These are phyloP conservation scores for Eucalyptus camaldulensis DNA, from an alignment of 345 rosid genomes.

Conservation along the genomic window DNA sequence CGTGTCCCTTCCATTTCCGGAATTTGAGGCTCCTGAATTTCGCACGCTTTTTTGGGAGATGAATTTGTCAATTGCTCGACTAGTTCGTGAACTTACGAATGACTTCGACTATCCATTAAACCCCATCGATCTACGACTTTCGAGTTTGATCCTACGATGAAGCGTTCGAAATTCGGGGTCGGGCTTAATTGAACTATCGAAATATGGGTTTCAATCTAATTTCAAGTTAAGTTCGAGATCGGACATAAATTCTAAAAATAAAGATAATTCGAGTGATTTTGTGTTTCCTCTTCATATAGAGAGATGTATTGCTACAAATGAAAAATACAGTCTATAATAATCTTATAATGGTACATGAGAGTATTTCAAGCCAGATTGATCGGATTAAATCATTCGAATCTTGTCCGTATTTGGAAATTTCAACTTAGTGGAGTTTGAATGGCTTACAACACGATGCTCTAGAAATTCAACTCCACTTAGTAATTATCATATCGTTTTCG, in stretches of 20 bases:
- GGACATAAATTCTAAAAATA: neutral
- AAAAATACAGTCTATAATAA: neutral
- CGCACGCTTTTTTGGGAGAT: neutral
- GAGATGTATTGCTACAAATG: neutral
- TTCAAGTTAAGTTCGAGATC: neutral
- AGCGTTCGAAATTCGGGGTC: rapidly evolving
- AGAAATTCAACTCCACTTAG: neutral
- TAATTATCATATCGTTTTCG: neutral
- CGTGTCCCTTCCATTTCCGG: neutral
- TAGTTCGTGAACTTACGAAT: neutral
- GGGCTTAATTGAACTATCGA: neutral
- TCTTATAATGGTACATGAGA: neutral
- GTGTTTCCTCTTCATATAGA: rapidly evolving
- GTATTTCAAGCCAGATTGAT: rapidly evolving
- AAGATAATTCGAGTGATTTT: neutral
- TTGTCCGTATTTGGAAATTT: rapidly evolving
- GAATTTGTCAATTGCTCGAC: neutral
- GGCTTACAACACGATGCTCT: rapidly evolving
- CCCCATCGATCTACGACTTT: neutral
- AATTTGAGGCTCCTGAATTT: neutral
- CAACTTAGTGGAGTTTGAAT: neutral
- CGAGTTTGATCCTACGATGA: neutral
- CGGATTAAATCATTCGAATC: neutral
- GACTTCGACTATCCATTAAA: neutral
- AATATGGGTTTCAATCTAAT: rapidly evolving